These are phyloP conservation scores for Blastobotrys apis DNA, from an alignment of 1,139 yeast genomes.

Conservation along the genomic window DNA sequence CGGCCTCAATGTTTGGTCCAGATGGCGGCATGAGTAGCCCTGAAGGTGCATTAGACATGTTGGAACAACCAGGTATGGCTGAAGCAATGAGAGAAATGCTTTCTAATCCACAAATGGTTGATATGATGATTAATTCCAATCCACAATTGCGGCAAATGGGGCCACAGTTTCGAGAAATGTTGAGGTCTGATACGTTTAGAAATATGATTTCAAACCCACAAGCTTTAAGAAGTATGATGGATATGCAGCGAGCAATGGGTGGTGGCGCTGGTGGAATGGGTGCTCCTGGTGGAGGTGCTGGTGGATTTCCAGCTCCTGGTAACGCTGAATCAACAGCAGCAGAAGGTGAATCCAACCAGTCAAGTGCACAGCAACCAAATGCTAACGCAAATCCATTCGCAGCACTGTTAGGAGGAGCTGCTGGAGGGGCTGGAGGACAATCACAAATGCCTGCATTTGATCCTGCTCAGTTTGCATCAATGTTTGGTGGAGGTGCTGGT, in stretches of 20 bases:
- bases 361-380: constrained; percentile 20
- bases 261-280: constrained; percentile 21
- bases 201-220: constrained; percentile 57
- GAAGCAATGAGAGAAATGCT: constrained; percentile 79
- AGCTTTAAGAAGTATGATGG: constrained; percentile 70
- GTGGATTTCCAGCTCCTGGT: constrained; percentile 55
- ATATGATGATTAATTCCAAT: constrained; percentile 72
- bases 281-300: constrained; percentile 22
- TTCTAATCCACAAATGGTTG: constrained; percentile 79
- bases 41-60: constrained; percentile 66
- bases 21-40: constrained; percentile 86
- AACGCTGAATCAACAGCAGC: constrained; percentile 22
- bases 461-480: constrained; percentile 24
- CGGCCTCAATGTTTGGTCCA: constrained; percentile 87
- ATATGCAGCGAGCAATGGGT: constrained; percentile 54
- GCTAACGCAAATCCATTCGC: constrained; percentile 26
- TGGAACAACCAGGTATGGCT: constrained; percentile 76
- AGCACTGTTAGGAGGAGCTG: constrained; percentile 19
- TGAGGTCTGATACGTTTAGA: constrained; percentile 80
- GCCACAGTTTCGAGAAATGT: constrained; percentile 80
- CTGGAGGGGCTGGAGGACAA: constrained; percentile 15
- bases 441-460: constrained; percentile 18
- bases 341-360: constrained; percentile 11
- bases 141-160: constrained; percentile 82
- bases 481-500: constrained; percentile 23